Base-by-base conservation (phyloP, 139 green algal genomes). In the Coelastrella sp. region DNA sequence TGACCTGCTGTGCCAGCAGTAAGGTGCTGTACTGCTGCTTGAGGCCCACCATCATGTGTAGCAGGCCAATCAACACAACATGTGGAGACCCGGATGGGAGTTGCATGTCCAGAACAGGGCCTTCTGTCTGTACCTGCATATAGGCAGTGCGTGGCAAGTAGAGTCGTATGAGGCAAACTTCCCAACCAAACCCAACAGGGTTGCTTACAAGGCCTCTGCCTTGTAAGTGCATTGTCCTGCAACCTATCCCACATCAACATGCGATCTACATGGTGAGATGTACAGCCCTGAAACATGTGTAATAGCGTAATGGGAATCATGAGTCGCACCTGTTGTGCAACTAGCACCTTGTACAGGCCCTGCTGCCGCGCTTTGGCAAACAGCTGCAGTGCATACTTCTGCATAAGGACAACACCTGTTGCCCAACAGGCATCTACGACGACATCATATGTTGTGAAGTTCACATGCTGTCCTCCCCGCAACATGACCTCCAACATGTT, bases 401-500 rank as follows among this genome's bases (percentile, higher is more conserved):
- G 92, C 40, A 90, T 89, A 81, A 88, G 91, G 50, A 95, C 87
- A 27, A 95, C 90, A 7, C 93, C 93, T 35, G 91, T 95, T 82
- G 94, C 87, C 93, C 93, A 96, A 34, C 93, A 85, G n/a, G 92
- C 85, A 72, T 96, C 92, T 35, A 95, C 91, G 48, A 93, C 91
- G 9, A 92, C 92, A 63, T 95, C 93, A 88, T 91, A 96, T 35
- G 80, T 79, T 15, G 80, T 51, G 9, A 59, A 25, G 11, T 86
- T 67, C 34, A 86, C 66, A 34, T 79, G 68, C 67, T 86, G 80
- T 25, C 80, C 80, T 21, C 80, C 67, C 5, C 68, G 45, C 48
- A 86, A 41, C 67, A 86, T 80, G 11, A 79, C 50, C 48, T 86
- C 80, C 80, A 86, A 35, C 50, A 86, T 72, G 80, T 79, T 79